phyloP scores from a whole-genome alignment of 768 basidiomycete species.

The Kwoniella botswanensis region DNA sequence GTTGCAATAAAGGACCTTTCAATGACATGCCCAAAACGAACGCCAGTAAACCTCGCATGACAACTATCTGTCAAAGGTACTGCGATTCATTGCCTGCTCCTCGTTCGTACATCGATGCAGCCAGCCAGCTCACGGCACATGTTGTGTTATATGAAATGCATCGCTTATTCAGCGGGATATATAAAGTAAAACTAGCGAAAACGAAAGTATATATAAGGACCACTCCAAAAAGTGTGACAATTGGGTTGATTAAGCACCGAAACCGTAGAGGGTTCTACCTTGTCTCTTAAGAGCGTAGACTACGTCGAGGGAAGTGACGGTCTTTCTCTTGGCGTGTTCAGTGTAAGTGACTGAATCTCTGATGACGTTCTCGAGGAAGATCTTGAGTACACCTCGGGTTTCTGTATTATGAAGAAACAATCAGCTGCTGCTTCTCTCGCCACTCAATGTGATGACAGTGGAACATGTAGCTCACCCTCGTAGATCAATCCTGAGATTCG shows the following conservation, averaged over 20 bases:
- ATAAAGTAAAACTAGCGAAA: constrained; percentile 23
- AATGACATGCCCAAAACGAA: too few species aligned
- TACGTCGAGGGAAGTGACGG: constrained; percentile 68
- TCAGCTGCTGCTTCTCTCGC: neutral
- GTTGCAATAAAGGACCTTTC: too few species aligned
- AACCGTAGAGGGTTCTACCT: constrained; percentile 67
- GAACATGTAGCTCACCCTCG: constrained; percentile 63
- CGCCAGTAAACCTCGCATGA: too few species aligned
- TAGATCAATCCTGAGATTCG: constrained; percentile 70
- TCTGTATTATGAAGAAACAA: constrained; percentile 58
- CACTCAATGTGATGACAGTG: neutral
- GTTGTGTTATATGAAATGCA: constrained; percentile 19
- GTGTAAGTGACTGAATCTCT: constrained; percentile 98
- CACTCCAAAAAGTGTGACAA: too few species aligned
- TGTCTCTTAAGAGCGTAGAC: constrained; percentile 69
- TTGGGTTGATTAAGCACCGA: constrained; percentile 61
- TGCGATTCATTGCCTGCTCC: neutral
- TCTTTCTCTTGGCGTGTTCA: constrained; percentile 78
- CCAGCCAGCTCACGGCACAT: neutral
- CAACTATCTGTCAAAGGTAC: too few species aligned
- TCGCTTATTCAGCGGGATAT: constrained; percentile 25
- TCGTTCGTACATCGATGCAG: neutral
- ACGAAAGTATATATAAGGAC: constrained; percentile 18
- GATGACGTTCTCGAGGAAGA: constrained; percentile 70
- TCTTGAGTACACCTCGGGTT: constrained; percentile 92